These are phyloP conservation scores for Annulohypoxylon truncatum DNA, from an alignment of 2,329 filamentous ascomycete species.

Conservation along the genomic window DNA sequence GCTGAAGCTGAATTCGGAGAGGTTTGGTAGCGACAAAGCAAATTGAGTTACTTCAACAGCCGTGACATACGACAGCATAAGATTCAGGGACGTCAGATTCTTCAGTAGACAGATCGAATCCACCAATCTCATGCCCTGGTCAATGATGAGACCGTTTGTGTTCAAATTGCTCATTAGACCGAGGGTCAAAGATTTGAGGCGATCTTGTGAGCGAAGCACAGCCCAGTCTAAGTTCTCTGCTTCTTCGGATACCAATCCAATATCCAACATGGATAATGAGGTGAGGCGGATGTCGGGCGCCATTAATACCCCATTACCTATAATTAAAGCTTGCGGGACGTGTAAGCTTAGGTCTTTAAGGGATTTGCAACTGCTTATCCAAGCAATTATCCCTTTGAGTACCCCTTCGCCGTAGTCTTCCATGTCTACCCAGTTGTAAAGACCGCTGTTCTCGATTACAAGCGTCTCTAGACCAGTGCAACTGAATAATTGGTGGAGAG, in stretches of 20 bases:
- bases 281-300: constrained; percentile 43
- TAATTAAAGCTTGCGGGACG: constrained; percentile 58
- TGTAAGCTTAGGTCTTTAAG: constrained; percentile 53
- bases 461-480: constrained; percentile 53
- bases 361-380: constrained; percentile 47
- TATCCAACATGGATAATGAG: constrained; percentile 42
- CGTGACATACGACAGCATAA: constrained; percentile 63
- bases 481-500: constrained; percentile 47
- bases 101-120: constrained; percentile 61
- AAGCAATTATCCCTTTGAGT: constrained; percentile 48
- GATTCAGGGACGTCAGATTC: constrained; percentile 64
- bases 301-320: constrained; percentile 43
- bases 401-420: constrained; percentile 37
- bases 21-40: constrained; percentile 55
- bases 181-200: constrained; percentile 43
- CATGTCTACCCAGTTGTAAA: constrained; percentile 39
- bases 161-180: constrained; percentile 55
- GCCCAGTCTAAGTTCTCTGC: constrained; percentile 39
- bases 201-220: constrained; percentile 43
- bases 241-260: constrained; percentile 22
- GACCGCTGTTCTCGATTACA: constrained; percentile 47
- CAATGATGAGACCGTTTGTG: constrained; percentile 60
- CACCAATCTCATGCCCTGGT: constrained; percentile 43
- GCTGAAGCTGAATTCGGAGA: constrained; percentile 68
- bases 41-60: constrained; percentile 62